Percentiles rank a stretch among this genome's conserved stretches.
Evolutionary conservation across 192 early-diverging fungal species (phyloP).

Genomic region (Gaertneriomyces semiglobifer): DNA sequence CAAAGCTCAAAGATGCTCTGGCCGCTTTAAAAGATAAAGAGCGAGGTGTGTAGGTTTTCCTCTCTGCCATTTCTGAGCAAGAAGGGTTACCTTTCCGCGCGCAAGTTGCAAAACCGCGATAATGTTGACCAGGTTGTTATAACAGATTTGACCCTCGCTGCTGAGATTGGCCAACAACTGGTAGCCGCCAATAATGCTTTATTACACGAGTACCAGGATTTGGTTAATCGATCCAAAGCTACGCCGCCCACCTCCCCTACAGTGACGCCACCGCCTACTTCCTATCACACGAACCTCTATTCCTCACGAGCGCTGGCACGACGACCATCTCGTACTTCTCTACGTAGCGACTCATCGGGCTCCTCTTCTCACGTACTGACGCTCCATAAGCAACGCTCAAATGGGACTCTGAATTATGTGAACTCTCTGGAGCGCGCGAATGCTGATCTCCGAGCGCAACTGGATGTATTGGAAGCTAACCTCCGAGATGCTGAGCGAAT

Average conservation of each 20-base stretch:
- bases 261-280: no score
- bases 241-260: neutral
- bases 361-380: neutral
- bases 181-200: slow-evolving; percentile 32
- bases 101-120: neutral
- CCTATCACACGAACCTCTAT: no score
- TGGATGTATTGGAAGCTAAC: slow-evolving; percentile 19
- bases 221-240: slow-evolving; percentile 5
- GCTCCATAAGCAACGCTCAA: neutral
- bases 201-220: slow-evolving; percentile 26
- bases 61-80: no score
- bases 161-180: slow-evolving; percentile 36
- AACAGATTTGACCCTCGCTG: slow-evolving; percentile 32
- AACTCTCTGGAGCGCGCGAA: slow-evolving; percentile 14
- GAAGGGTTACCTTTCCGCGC: neutral
- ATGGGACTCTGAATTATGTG: slow-evolving; percentile 14
- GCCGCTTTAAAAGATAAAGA: slow-evolving; percentile 25
- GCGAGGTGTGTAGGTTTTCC: slow-evolving; percentile 10
- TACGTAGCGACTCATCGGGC: neutral
- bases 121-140: neutral
- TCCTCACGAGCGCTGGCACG: neutral
- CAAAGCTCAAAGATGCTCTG: slow-evolving; percentile 20
- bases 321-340: neutral
- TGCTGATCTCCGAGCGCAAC: slow-evolving; percentile 18
- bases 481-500: slow-evolving; percentile 28